A percentile compares a stretch with the other conserved stretches of the same genome.
Evolutionary conservation across 208 protist genomes (phyloP).

Genomic region (Kentomonas sorsogonicus): DNA sequence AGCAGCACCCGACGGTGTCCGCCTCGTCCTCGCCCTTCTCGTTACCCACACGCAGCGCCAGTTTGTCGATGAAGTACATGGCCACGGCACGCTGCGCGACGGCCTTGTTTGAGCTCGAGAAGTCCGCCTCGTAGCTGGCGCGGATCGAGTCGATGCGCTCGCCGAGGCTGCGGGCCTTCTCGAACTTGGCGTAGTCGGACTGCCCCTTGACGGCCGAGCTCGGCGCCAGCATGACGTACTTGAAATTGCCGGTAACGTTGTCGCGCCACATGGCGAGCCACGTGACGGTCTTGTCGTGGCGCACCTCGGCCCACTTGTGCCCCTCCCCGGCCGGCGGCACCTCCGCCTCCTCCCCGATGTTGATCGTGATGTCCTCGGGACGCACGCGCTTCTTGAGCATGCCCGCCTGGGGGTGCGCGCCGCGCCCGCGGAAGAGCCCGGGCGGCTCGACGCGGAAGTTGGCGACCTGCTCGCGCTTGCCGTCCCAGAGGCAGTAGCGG

Average conservation of each 20-base stretch:
- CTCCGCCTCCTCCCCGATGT: slow-evolving; percentile 89
- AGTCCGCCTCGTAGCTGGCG: slow-evolving; percentile 85
- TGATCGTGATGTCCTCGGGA: slow-evolving; percentile 98
- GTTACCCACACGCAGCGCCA: slow-evolving; percentile 98
- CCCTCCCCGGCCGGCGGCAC: slow-evolving; percentile 90
- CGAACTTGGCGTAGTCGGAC: slow-evolving; percentile 98
- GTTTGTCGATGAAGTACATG: slow-evolving; percentile 98
- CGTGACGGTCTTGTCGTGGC: slow-evolving; percentile 95
- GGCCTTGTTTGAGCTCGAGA: slow-evolving; percentile 55
- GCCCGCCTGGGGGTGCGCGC: slow-evolving; percentile 95
- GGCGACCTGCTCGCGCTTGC: slow-evolving; percentile 92
- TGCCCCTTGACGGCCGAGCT: slow-evolving; percentile 93
- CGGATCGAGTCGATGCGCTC: slow-evolving; percentile 93
- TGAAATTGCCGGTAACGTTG: slow-evolving; percentile 85
- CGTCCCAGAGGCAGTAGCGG: slow-evolving; percentile 92
- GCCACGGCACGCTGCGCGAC: slow-evolving; percentile 93
- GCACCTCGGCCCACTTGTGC: slow-evolving; percentile 92
- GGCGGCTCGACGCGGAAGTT: slow-evolving; percentile 98
- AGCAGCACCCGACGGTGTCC: slow-evolving; percentile 98
- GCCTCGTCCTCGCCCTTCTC: slow-evolving; percentile 97
- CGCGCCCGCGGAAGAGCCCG: slow-evolving; percentile 97
- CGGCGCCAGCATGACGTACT: slow-evolving; percentile 97
- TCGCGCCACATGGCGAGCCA: slow-evolving; percentile 98
- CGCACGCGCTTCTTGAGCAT: slow-evolving; percentile 92
- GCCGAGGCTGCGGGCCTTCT: slow-evolving; percentile 95